These are phyloP conservation scores for Crithidia brevicula DNA, from an alignment of 208 protist species.

Conservation along the genomic window DNA sequence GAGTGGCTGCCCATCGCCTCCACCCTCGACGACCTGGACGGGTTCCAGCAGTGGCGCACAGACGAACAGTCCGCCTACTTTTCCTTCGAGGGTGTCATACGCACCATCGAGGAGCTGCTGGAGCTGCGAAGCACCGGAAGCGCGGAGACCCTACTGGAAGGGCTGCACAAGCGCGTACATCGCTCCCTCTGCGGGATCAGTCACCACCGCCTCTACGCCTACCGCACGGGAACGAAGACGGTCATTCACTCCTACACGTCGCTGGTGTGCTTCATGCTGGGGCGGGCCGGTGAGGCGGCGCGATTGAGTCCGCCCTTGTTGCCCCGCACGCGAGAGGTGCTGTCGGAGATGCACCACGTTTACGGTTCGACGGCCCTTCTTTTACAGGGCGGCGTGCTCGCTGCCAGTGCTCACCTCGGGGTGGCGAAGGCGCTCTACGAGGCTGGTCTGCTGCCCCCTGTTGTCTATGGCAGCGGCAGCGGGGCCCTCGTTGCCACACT, in stretches of 20 bases:
- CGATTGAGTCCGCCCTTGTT: slow-evolving; percentile 2
- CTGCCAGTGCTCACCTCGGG: slow-evolving; percentile 70
- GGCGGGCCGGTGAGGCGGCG: slow-evolving; percentile 24
- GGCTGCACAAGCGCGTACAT: slow-evolving; percentile 47
- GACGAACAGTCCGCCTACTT: slow-evolving; percentile 41
- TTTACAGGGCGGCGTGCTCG: slow-evolving; percentile 58
- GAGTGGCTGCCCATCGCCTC: slow-evolving; percentile 53
- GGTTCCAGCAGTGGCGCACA: slow-evolving; percentile 53
- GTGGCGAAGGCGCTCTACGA: slow-evolving; percentile 72
- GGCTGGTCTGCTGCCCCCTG: slow-evolving; percentile 52
- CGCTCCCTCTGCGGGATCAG: slow-evolving; percentile 63
- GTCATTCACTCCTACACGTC: slow-evolving; percentile 79
- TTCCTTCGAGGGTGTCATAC: slow-evolving; percentile 53
- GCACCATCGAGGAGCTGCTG: slow-evolving; percentile 42
- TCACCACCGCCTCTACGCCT: slow-evolving; percentile 58
- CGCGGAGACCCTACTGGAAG: slow-evolving; percentile 35
- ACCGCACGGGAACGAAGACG: slow-evolving; percentile 68
- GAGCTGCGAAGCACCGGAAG: slow-evolving; percentile 46
- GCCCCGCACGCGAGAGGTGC: slow-evolving; percentile 36
- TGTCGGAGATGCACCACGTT: slow-evolving; percentile 42
- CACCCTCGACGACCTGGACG: slow-evolving; percentile 61
- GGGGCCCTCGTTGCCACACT: slow-evolving; percentile 72
- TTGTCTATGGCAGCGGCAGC: slow-evolving; percentile 68
- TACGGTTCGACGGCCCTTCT: slow-evolving; percentile 69
- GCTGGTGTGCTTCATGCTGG: slow-evolving; percentile 44